A percentile compares a stretch with the other conserved stretches of the same genome.
phyloP scores from a whole-genome alignment of 257 asterid genomes.

The Solanum chiquidenum region DNA sequence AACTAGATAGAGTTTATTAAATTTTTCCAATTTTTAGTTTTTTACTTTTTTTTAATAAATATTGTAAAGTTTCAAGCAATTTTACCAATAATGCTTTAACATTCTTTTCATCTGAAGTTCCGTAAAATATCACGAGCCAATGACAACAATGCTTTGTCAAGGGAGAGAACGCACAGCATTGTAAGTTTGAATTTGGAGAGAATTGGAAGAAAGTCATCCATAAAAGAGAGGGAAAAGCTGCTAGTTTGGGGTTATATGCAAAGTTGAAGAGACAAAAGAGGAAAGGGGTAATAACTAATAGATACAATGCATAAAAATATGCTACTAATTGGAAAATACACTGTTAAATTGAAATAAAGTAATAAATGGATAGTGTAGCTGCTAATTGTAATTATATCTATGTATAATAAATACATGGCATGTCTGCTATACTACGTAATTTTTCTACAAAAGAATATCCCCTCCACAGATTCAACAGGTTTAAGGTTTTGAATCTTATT shows the following conservation, averaged over 20 bases:
- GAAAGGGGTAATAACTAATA: not conserved
- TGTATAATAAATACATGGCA: too few relatives aligned
- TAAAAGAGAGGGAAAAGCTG: not conserved
- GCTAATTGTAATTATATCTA: not conserved
- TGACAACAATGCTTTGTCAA: not conserved
- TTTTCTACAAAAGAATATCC: not conserved
- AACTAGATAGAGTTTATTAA: too few relatives aligned
- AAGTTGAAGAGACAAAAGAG: not conserved
- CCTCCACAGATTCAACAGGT: not conserved
- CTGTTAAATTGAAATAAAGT: too few relatives aligned
- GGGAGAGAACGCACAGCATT: not conserved
- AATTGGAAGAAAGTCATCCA: too few relatives aligned
- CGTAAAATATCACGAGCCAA: too few relatives aligned
- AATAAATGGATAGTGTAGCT: not conserved
- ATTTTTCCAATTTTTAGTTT: too few relatives aligned
- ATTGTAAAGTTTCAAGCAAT: too few relatives aligned
- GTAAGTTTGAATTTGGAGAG: not conserved
- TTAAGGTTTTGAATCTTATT: not conserved
- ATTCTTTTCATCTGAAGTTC: too few relatives aligned
- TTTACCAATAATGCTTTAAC: not conserved
- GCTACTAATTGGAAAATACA: not conserved
- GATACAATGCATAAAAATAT: too few relatives aligned
- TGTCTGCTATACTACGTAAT: not conserved
- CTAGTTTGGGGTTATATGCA: not conserved
- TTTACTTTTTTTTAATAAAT: too few relatives aligned